Conservation (phyloP, 1,284 basidiomycete genomes). For the Fomitopsis pinicola region DNA sequence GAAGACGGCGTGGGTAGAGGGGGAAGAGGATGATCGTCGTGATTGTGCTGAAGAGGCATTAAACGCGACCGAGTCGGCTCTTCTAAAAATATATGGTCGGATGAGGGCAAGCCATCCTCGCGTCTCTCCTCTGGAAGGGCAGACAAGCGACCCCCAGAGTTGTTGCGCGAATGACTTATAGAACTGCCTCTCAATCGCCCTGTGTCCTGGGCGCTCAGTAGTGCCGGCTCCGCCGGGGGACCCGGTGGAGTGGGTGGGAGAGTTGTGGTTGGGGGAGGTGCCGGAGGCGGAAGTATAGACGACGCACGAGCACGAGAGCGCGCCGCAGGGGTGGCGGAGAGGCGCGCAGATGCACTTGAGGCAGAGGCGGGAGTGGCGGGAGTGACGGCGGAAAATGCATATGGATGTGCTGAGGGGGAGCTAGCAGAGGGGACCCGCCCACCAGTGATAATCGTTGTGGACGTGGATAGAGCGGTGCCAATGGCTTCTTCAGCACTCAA, state of each 20-base stretch:
- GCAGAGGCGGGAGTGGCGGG: conserved; percentile 14
- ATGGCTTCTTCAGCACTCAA: conserved; percentile 41
- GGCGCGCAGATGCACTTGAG: conserved; percentile 8
- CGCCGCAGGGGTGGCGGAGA: conserved; percentile 22
- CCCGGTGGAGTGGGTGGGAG: conserved; percentile 62
- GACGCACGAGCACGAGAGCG: conserved; percentile 44
- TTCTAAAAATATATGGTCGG: conserved; percentile 23
- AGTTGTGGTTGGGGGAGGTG: conserved; percentile 53
- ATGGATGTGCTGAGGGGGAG: conserved; percentile 20
- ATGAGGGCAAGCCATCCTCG: conserved; percentile 21
- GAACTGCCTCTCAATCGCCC: conserved; percentile 44
- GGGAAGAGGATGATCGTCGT: conserved; percentile 62
- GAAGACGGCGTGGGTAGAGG: conserved; percentile 53
- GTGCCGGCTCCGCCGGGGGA: conserved; percentile 22
- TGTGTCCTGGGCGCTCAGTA: conserved; percentile 30
- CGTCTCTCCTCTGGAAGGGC: conserved; percentile 55
- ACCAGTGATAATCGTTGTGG: conserved; percentile 24
- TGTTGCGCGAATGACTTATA: conserved; percentile 47
- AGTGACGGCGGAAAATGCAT: conserved; percentile 19
- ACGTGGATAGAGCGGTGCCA: conserved; percentile 42
- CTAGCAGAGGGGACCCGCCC: not conserved
- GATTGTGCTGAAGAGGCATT: conserved; percentile 17
- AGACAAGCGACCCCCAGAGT: conserved; percentile 53
- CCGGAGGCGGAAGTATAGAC: conserved; percentile 59
- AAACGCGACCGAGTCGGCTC: conserved; percentile 21